Base-by-base conservation (phyloP, 257 asterid genomes). In the Plantago elongata region DNA sequence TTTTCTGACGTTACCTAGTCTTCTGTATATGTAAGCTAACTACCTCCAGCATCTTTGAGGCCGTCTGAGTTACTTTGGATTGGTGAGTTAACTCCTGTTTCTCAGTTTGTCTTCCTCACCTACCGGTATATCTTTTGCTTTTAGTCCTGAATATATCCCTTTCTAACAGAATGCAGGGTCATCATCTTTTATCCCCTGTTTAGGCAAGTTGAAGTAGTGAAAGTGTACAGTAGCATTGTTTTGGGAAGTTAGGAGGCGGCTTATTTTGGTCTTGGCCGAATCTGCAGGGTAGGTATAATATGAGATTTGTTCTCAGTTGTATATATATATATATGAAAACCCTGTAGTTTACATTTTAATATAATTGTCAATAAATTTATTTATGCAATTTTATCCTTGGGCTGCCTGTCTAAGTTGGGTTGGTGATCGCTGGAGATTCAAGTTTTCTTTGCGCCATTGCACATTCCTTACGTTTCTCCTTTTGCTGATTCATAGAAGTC, bases 101-200 rank as follows among this genome's bases (percentile, higher is more conserved):
- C 40, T 34, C 40, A 34, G 40, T 34, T 34, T 34, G 8, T 34
- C 40, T 1, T 34, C 7, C 40, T 5, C 40, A 34, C 40, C 40
- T 34, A 34, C 40, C 9, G 7, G 37, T 22, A 27, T 52, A 52
- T 54, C 17, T 54, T 27, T 54, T 27, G 15, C 59, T 12, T 29
- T 14, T 22, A 54, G 29, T 54, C 59, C 43, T 18, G 43, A 15
- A 54, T 54, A n/a, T 27, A 54, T 29, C 59, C 40, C 59, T 27
- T 27, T 40, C 43, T 0, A 27, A 12, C 59, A 11, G 58, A 34
- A 22, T 22, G 58, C 30, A 14, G 40, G 2, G 4, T 9, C 38
- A 17, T 52, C 2, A 9, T 54, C 18, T 54, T 7, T 27, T 40
- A 22, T 2, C 59, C 30, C n/a, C 42, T 22, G 4, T 54, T 54